Percentiles rank a stretch among this genome's conserved stretches.
Conservation (phyloP, 306 rosid genomes). For the Castanopsis chinensis region DNA sequence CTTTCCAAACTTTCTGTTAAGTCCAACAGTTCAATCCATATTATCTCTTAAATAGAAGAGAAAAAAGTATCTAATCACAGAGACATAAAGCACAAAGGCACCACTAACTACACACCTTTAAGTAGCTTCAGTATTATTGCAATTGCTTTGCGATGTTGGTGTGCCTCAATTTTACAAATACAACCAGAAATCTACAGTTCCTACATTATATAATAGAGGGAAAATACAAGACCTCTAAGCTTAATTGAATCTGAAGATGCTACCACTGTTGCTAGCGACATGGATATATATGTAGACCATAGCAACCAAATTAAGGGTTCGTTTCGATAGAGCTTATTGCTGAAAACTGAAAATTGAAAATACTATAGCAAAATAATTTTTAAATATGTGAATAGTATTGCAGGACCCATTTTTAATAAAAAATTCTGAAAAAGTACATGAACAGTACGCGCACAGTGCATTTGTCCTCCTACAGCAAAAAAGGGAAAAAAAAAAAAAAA, state of each 20-base stretch:
- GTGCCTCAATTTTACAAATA: not conserved
- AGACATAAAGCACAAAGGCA: not conserved
- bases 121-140: not conserved
- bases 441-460: no score
- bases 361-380: no score
- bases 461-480: no score
- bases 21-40: constrained; percentile 4
- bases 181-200: not conserved
- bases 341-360: no score
- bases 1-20: not conserved
- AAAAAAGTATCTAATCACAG: not conserved
- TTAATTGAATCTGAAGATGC: constrained; percentile 65
- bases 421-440: no score
- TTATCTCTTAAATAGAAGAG: not conserved
- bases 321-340: no score
- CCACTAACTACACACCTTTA: not conserved
- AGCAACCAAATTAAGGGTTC: no score
- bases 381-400: no score
- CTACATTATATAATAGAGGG: not conserved
- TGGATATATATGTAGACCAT: constrained; percentile 5
- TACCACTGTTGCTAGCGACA: constrained; percentile 59
- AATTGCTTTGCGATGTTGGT: not conserved
- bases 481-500: no score
- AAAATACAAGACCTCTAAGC: constrained; percentile 58
- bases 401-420: no score